Percentiles rank a stretch among this genome's conserved stretches.
These are phyloP conservation scores for Paramecium biaurelia DNA, from an alignment of 73 alveolate species.

Conservation along the genomic window DNA sequence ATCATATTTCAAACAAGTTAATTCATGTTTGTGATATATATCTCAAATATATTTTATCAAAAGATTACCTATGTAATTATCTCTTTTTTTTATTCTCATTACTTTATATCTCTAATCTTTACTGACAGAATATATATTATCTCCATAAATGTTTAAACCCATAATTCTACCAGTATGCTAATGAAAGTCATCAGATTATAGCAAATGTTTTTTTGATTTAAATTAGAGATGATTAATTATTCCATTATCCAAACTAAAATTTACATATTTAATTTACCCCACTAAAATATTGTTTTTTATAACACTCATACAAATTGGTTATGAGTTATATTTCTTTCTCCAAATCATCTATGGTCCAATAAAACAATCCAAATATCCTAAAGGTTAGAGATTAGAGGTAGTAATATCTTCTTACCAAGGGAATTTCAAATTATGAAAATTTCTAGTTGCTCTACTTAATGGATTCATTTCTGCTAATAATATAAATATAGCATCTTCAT, in stretches of 20 bases:
- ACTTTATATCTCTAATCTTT: slow-evolving; percentile 38
- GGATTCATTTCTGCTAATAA: neutral
- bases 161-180: neutral
- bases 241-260: slow-evolving; percentile 21
- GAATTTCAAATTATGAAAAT: neutral
- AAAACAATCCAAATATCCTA: slow-evolving; percentile 1
- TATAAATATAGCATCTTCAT: neutral
- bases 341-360: neutral
- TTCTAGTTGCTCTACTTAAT: neutral
- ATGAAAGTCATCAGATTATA: neutral
- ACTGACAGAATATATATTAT: neutral
- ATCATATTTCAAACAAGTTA: slow-evolving; percentile 40
- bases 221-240: neutral
- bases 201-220: neutral
- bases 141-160: slow-evolving; percentile 8
- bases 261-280: neutral
- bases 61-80: neutral
- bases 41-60: neutral
- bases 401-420: neutral
- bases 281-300: neutral
- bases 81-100: neutral
- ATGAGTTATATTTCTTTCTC: neutral
- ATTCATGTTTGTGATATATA: neutral
- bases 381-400: neutral
- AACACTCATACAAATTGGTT: neutral